These are phyloP conservation scores for Chalaropsis thielavioides DNA, from an alignment of 2,329 filamentous ascomycete species.

Conservation along the genomic window DNA sequence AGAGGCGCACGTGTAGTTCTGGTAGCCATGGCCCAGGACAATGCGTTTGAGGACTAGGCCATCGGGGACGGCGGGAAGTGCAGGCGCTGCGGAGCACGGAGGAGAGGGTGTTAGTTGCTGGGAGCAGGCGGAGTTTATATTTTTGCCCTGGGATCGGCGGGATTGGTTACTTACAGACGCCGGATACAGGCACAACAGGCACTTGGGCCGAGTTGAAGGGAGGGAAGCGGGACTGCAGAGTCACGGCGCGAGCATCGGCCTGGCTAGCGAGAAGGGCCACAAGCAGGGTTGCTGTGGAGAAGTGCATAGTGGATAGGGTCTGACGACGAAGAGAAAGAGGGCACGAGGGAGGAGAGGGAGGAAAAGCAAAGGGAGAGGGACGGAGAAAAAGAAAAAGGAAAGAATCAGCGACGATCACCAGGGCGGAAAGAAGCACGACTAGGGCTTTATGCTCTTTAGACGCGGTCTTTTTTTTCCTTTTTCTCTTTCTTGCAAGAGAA, in stretches of 20 bases:
- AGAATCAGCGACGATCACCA: background rate
- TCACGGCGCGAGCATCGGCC: background rate
- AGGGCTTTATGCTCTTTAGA: background rate
- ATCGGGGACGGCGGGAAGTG: conserved; percentile 32
- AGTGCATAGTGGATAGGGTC: background rate
- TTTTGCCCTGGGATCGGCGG: background rate
- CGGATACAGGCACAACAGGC: background rate
- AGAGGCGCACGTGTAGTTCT: conserved; percentile 39
- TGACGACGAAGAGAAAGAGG: background rate
- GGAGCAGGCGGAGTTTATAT: too few species aligned
- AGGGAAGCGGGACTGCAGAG: background rate
- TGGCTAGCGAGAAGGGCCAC: background rate
- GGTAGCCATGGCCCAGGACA: conserved; percentile 48
- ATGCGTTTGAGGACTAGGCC: conserved; percentile 37
- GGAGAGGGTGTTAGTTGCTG: conserved; percentile 13
- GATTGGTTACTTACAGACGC: conserved; percentile 5
- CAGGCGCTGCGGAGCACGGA: conserved; percentile 16
- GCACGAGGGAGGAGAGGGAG: background rate
- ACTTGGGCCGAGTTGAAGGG: background rate
- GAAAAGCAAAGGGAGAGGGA: background rate
- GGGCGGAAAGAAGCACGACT: too few species aligned
- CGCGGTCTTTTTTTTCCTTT: background rate
- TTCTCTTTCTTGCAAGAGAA: background rate
- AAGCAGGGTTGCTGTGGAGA: background rate
- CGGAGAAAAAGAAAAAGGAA: background rate